Evolutionary conservation across 176 grass and related monocot species (phyloP).

Genomic region (Avena sativa): DNA sequence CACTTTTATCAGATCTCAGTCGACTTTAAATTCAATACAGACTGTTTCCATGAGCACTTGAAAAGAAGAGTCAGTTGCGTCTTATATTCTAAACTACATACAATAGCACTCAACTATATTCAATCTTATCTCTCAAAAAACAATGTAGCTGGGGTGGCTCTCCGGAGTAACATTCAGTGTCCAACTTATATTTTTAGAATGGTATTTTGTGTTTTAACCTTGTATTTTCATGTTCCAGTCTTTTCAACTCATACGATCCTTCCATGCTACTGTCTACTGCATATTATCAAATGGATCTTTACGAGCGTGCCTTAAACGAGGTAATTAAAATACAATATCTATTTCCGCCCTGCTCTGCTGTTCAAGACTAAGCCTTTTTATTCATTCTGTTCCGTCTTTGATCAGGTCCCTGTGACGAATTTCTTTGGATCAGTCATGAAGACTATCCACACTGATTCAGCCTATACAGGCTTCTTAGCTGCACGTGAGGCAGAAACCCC

Average conservation of each 20-base stretch:
- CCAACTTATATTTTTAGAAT: conserved; percentile 23
- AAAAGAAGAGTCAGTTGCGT: neutral
- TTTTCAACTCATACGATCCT: conserved; percentile 96
- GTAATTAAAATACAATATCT: conserved; percentile 48
- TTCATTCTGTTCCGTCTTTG: conserved; percentile 27
- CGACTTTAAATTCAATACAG: neutral
- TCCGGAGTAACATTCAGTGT: neutral
- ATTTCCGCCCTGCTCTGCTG: conserved; percentile 34
- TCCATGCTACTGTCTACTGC: conserved; percentile 86
- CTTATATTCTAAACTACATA: neutral
- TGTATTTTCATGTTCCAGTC: conserved; percentile 58
- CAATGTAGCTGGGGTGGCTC: neutral
- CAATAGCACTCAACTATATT: conserved; percentile 22
- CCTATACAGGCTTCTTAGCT: conserved; percentile 68
- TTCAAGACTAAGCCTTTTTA: conserved; percentile 19
- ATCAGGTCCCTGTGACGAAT: conserved; percentile 91
- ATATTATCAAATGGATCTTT: conserved; percentile 94
- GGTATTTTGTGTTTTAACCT: conserved; percentile 18
- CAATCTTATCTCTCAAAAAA: conserved; percentile 1
- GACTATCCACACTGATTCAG: conserved; percentile 78
- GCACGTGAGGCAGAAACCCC: conserved; percentile 29
- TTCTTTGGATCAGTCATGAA: conserved; percentile 99
- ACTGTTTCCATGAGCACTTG: conserved; percentile 3
- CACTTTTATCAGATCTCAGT: conserved; percentile 13
- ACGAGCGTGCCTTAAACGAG: conserved; percentile 66